Base-by-base conservation (phyloP, 2,329 filamentous ascomycete species). In the Fusarium sp. region DNA sequence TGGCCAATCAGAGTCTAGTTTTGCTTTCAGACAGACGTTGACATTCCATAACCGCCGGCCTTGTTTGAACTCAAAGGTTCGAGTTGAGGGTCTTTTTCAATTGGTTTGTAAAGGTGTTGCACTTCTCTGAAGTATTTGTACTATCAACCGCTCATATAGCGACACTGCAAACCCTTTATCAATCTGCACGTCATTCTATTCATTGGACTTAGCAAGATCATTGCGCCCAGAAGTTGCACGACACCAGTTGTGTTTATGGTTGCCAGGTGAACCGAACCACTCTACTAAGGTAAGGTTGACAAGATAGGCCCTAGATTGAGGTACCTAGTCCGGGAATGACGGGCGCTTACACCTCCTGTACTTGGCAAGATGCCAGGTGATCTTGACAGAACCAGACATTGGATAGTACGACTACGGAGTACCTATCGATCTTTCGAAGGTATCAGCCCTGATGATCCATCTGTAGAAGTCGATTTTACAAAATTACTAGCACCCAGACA, bases 181-280 rank as follows among this genome's bases (percentile, higher is more conserved):
- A 37, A 37, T 44, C 38, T 53, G 30, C 17, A 26, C 23, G 18
- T 30, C 32, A 37, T 17, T 45, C n/a, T 18, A 26, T 64, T 26
- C 32, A 60, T 46, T 42, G n/a, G 42, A 23, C 50, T 30, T 30
- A 18, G 27, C 13, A 52, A 53, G 23, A 13, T 37, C 26, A 45
- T 41, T 70, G 62, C 65, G 61, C 68, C 70, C 65, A 61, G 49
- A 41, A 41, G 17, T 35, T 12, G 17, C 50, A 27, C n/a, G 17
- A 32, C 15, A 46, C 38, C 52, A 55, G 26, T 17, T 8, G 54
- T 57, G 54, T 20, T 23, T 40, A 40, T 49, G 54, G 73, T 76
- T 75, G 73, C 71, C 71, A 64, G 73, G 71, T 70, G 62, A 58
- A 75, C 71, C 54, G 56, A 44, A 40, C 26, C 8, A n/a, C 17